Conservation (phyloP, 768 basidiomycete genomes). For the Wakefieldia striispora region DNA sequence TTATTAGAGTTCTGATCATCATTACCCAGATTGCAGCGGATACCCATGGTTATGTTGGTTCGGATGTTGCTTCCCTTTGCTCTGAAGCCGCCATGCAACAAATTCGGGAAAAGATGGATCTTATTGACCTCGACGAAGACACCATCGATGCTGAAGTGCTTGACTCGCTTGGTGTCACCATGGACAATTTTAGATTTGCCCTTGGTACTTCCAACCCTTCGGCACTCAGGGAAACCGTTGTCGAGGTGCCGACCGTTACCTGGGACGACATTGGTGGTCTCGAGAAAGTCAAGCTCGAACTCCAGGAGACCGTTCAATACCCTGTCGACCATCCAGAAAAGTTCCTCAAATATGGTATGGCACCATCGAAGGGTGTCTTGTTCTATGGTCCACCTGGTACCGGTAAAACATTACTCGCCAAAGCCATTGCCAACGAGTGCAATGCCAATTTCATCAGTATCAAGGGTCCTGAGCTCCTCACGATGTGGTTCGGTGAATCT, state of each 20-base stretch:
- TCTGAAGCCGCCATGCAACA: constrained; percentile 99
- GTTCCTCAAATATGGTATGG: constrained; percentile 99
- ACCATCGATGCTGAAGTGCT: constrained; percentile 99
- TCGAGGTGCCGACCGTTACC: constrained; percentile 97
- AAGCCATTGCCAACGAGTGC: constrained; percentile 99
- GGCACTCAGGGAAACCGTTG: constrained; percentile 97
- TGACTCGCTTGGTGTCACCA: constrained; percentile 97
- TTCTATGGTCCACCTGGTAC: constrained; percentile 99
- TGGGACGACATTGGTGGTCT: constrained; percentile 99
- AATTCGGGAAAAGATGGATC: constrained; percentile 99
- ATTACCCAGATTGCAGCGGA: constrained; percentile 85
- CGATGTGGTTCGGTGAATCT: constrained; percentile 99
- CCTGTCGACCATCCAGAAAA: constrained; percentile 99
- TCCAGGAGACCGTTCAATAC: constrained; percentile 99
- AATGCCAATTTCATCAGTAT: constrained; percentile 99
- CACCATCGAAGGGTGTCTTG: constrained; percentile 97
- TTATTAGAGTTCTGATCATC: constrained; percentile 5
- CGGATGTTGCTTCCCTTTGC: constrained; percentile 95
- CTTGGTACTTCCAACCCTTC: constrained; percentile 97
- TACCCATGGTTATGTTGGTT: constrained; percentile 99
- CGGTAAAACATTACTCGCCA: constrained; percentile 98
- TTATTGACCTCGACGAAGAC: constrained; percentile 94
- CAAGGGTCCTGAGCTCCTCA: constrained; percentile 98
- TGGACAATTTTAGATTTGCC: constrained; percentile 99
- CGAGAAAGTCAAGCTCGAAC: constrained; percentile 98